These are phyloP conservation scores for Camelina laxa DNA, from an alignment of 345 rosid species.

Conservation along the genomic window DNA sequence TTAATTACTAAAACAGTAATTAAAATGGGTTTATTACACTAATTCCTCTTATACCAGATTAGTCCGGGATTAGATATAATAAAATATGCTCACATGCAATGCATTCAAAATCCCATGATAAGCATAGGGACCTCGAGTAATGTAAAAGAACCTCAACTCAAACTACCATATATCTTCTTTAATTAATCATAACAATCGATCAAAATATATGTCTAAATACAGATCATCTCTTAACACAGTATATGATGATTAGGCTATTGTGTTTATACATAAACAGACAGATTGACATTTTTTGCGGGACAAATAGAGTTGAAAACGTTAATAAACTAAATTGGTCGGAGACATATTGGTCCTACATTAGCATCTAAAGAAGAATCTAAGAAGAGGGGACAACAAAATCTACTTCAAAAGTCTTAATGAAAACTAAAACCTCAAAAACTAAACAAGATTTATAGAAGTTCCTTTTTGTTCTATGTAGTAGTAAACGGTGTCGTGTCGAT, in stretches of 20 bases:
- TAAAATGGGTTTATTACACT: not conserved
- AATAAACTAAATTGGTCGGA: constrained; percentile 33
- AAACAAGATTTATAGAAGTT: constrained; percentile 24
- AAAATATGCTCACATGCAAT: constrained; percentile 36
- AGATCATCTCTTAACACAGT: constrained; percentile 10
- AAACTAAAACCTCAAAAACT: constrained; percentile 6
- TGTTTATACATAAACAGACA: constrained; percentile 33
- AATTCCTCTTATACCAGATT: not conserved
- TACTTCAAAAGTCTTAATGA: constrained; percentile 17
- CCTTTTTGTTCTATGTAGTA: constrained; percentile 16
- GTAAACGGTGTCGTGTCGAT: constrained; percentile 34
- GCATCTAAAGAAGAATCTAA: constrained; percentile 35
- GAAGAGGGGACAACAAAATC: constrained; percentile 40
- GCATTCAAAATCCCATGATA: constrained; percentile 40
- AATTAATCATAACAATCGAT: constrained; percentile 16
- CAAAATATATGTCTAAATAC: constrained; percentile 34
- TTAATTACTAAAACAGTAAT: not conserved
- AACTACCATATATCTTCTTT: constrained; percentile 5
- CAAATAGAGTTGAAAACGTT: constrained; percentile 32
- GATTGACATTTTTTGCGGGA: constrained; percentile 8
- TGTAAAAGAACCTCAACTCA: constrained; percentile 32
- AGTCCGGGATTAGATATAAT: not conserved
- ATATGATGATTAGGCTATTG: constrained; percentile 29
- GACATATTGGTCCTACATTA: constrained; percentile 31
- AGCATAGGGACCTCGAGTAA: constrained; percentile 31